Evolutionary conservation across 371 early-diverging fungal genomes (phyloP).

Genomic region (Apophysomyces elegans): DNA sequence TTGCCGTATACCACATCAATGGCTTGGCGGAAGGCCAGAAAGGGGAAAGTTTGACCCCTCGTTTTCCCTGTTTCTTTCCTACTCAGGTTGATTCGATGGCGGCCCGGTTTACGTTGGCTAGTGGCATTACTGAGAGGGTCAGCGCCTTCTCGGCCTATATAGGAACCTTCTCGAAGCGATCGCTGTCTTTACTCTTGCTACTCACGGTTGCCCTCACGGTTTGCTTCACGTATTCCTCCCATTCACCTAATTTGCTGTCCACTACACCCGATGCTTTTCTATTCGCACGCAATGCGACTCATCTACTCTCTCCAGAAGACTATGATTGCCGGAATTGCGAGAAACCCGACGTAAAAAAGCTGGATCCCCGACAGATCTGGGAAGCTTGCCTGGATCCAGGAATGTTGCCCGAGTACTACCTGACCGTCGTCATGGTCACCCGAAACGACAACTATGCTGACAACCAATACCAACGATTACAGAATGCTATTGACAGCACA

Average conservation of each 20-base stretch:
- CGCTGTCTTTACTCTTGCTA: constrained; percentile 18
- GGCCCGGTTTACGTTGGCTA: constrained; percentile 26
- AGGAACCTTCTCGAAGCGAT: constrained; percentile 25
- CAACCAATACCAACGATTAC: constrained; percentile 42
- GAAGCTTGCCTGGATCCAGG: constrained; percentile 37
- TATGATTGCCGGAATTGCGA: constrained; percentile 30
- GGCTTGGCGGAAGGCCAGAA: too few relatives aligned
- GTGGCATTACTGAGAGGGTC: constrained; percentile 21
- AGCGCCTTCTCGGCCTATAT: constrained; percentile 21
- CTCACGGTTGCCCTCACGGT: constrained; percentile 23
- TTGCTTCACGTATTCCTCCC: constrained; percentile 24
- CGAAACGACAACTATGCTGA: constrained; percentile 31
- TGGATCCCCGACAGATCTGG: constrained; percentile 23
- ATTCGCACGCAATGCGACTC: constrained; percentile 23
- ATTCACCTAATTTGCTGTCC: constrained; percentile 24
- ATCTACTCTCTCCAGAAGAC: constrained; percentile 27
- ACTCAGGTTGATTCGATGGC: constrained; percentile 21
- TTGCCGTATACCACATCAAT: too few relatives aligned
- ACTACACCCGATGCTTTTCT: constrained; percentile 25
- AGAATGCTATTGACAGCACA: constrained; percentile 52
- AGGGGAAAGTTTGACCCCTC: background rate
- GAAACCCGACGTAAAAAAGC: constrained; percentile 15
- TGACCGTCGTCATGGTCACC: constrained; percentile 31
- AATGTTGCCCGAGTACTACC: constrained; percentile 31
- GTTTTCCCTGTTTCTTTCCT: background rate